phyloP scores from a whole-genome alignment of 208 protist species.

The Acanthamoeba royreba region DNA sequence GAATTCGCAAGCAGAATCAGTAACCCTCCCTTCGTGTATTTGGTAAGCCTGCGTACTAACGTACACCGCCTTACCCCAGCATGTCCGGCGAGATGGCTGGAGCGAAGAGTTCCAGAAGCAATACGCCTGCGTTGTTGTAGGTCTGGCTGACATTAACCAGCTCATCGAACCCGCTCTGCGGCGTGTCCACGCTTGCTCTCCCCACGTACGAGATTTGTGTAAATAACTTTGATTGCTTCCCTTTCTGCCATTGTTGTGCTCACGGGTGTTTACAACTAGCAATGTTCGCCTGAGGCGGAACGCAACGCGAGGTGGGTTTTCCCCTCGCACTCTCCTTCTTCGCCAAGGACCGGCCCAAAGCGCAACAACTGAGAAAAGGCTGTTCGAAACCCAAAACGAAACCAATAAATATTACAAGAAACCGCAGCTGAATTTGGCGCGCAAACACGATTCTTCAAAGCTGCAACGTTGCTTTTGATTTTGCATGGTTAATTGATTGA shows the following conservation, averaged over 20 bases:
- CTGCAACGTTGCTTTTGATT: no score
- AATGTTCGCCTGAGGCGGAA: not conserved
- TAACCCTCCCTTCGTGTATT: not conserved
- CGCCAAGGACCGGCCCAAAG: not conserved
- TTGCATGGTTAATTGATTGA: no score
- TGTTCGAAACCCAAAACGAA: not conserved
- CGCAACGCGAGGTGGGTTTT: not conserved
- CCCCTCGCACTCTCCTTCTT: not conserved
- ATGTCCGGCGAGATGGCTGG: not conserved
- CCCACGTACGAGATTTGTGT: not conserved
- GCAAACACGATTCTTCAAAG: no score
- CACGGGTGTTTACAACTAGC: no score
- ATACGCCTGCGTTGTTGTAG: not conserved
- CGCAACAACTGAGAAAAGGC: not conserved
- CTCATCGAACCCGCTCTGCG: not conserved
- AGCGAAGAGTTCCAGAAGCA: constrained; percentile 5
- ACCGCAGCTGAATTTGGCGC: no score
- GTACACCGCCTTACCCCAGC: not conserved
- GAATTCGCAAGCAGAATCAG: not conserved
- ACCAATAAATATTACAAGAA: not conserved
- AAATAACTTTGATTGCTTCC: no score
- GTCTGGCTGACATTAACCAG: not conserved
- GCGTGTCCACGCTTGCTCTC: not conserved
- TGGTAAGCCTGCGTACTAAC: not conserved
- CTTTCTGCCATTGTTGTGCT: no score